These are phyloP conservation scores for Phtheirospermum japonicum DNA, from an alignment of 257 asterid genomes.

Conservation along the genomic window DNA sequence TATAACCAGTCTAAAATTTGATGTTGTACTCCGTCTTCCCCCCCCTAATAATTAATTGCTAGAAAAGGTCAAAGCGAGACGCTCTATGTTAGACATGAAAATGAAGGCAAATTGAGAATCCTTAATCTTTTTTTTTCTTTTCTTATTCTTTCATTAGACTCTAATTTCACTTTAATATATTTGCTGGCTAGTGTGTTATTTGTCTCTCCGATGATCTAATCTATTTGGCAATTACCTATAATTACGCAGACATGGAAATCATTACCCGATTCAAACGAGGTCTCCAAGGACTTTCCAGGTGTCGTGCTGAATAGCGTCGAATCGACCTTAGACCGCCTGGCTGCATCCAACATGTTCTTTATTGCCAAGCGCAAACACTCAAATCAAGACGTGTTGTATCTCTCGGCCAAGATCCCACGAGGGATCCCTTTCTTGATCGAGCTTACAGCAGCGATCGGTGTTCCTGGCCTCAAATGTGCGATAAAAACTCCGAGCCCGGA, in stretches of 20 bases:
- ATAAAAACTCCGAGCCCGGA: constrained; percentile 83
- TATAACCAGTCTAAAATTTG: neutral
- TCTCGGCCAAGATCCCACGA: constrained; percentile 83
- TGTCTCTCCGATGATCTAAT: too few species aligned
- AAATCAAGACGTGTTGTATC: constrained; percentile 86
- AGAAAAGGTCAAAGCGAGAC: too few species aligned
- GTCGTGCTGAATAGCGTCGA: constrained; percentile 65
- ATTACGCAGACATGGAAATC: constrained; percentile 88
- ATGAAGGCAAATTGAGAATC: too few species aligned
- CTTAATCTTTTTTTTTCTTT: too few species aligned
- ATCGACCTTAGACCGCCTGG: constrained; percentile 62
- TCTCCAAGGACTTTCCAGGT: constrained; percentile 73
- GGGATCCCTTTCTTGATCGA: constrained; percentile 89
- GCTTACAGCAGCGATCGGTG: constrained; percentile 69
- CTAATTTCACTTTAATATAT: too few species aligned
- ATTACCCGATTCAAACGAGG: constrained; percentile 89
- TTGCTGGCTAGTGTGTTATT: too few species aligned
- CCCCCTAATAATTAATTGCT: too few species aligned
- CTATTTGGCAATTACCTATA: too few species aligned
- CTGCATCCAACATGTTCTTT: constrained; percentile 79
- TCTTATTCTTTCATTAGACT: too few species aligned
- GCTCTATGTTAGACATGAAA: too few species aligned
- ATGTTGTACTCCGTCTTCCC: too few species aligned
- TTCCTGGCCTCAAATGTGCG: constrained; percentile 91
- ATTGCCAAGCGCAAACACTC: constrained; percentile 91